Evolutionary conservation across 176 grass and related monocot species (phyloP).

Genomic region (Avena insularis): DNA sequence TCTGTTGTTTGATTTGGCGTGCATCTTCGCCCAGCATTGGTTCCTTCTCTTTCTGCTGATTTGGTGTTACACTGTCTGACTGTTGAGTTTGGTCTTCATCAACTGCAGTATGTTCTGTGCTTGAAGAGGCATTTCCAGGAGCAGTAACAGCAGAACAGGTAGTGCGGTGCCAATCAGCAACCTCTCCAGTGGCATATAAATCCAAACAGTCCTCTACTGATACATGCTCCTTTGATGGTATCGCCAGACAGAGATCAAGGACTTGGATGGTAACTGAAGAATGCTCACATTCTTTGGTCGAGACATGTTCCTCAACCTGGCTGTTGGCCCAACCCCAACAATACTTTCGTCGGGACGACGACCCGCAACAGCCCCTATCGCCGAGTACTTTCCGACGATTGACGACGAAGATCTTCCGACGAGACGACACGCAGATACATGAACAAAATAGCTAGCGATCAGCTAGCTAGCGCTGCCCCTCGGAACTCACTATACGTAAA

Average conservation of each 20-base stretch:
- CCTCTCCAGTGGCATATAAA: slow-evolving; percentile 65
- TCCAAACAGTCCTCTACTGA: slow-evolving; percentile 71
- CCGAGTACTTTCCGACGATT: too few relatives aligned
- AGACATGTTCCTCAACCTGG: slow-evolving; percentile 56
- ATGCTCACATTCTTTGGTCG: slow-evolving; percentile 58
- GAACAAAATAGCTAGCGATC: too few relatives aligned
- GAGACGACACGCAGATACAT: too few relatives aligned
- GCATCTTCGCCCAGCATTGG: background rate
- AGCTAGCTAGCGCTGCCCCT: too few relatives aligned
- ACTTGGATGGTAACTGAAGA: slow-evolving; percentile 54
- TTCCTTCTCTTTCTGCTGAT: background rate
- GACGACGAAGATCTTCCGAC: too few relatives aligned
- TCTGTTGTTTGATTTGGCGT: background rate
- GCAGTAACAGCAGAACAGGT: slow-evolving; percentile 26
- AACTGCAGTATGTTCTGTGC: background rate
- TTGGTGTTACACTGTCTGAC: background rate
- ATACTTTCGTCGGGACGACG: too few relatives aligned
- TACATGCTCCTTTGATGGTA: slow-evolving; percentile 66
- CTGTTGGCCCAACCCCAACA: too few relatives aligned
- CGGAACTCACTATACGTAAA: too few relatives aligned
- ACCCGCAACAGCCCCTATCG: too few relatives aligned
- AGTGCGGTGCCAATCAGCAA: slow-evolving; percentile 46
- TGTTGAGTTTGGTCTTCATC: background rate
- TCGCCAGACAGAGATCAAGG: slow-evolving; percentile 72
- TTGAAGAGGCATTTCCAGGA: background rate